Evolutionary conservation across 2,329 filamentous ascomycete genomes (phyloP).

Genomic region (Teratosphaeria destructans): DNA sequence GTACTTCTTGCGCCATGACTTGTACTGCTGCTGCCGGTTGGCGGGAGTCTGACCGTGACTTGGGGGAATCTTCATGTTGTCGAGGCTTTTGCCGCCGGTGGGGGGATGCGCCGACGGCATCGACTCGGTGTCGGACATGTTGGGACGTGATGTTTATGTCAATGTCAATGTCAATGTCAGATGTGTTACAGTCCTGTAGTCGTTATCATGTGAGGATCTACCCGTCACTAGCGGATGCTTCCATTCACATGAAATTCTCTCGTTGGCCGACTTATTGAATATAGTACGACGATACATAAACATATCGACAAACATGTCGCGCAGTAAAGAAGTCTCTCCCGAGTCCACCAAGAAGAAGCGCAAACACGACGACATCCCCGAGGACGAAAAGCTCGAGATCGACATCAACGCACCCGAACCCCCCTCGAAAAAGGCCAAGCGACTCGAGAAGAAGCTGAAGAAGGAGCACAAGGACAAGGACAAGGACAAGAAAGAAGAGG

Average conservation of each 20-base stretch:
- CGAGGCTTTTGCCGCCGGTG: conserved; percentile 13
- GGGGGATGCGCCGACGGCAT: conserved; percentile 7
- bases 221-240: not conserved
- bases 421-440: conserved; percentile 85
- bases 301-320: not conserved
- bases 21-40: conserved; percentile 18
- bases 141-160: not conserved
- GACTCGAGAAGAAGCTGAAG: conserved; percentile 68
- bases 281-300: not conserved
- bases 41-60: not conserved
- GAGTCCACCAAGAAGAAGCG: conserved; percentile 43
- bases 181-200: no score
- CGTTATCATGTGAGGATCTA: not conserved
- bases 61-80: not conserved
- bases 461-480: conserved; percentile 1
- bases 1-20: conserved; percentile 65
- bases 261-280: not conserved
- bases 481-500: conserved; percentile 13
- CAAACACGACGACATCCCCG: conserved; percentile 46
- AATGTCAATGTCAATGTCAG: not conserved
- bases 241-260: conserved; percentile 1
- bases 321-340: not conserved
- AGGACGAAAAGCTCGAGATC: conserved; percentile 62
- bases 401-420: conserved; percentile 84
- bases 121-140: conserved; percentile 24